Conservation (phyloP, 768 basidiomycete species). For the Aureoboletus auriporus region DNA sequence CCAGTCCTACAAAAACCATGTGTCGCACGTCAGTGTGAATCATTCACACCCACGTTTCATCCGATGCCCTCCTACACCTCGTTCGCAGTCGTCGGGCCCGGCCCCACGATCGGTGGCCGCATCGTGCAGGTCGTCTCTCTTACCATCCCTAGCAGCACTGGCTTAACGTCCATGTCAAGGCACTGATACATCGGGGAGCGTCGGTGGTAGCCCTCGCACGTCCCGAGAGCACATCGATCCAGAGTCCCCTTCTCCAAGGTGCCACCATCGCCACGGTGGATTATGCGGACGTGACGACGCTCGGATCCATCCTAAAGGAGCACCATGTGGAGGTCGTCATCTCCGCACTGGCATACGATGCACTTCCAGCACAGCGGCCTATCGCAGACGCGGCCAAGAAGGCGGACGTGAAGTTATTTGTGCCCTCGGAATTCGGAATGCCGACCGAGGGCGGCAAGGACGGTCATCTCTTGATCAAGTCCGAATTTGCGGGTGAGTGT, state of each 20-base stretch:
- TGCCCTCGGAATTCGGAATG: slow-evolving; percentile 37
- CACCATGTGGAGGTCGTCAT: slow-evolving; percentile 33
- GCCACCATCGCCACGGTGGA: slow-evolving; percentile 28
- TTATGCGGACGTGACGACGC: slow-evolving; percentile 19
- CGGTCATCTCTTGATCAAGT: slow-evolving; percentile 23
- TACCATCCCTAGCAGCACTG: background rate
- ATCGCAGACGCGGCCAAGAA: slow-evolving; percentile 35
- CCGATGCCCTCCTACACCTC: slow-evolving; percentile 12
- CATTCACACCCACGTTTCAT: background rate
- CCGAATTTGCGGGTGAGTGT: slow-evolving; percentile 27
- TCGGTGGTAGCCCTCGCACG: slow-evolving; percentile 26
- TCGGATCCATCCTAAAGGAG: slow-evolving; percentile 26
- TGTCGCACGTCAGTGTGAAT: no score
- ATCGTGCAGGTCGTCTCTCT: slow-evolving; percentile 23
- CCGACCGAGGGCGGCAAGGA: slow-evolving; percentile 31
- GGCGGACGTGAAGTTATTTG: slow-evolving; percentile 36
- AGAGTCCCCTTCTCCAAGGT: slow-evolving; percentile 20
- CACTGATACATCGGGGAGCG: slow-evolving; percentile 14
- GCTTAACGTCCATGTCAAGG: slow-evolving; percentile 12
- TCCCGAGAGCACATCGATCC: slow-evolving; percentile 16
- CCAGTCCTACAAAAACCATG: background rate
- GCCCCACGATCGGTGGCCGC: slow-evolving; percentile 32
- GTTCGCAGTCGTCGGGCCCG: slow-evolving; percentile 34
- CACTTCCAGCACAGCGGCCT: slow-evolving; percentile 20
- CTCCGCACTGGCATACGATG: slow-evolving; percentile 30